Evolutionary conservation across 306 rosid species (phyloP).

Genomic region (Gynostemma pentaphyllum): DNA sequence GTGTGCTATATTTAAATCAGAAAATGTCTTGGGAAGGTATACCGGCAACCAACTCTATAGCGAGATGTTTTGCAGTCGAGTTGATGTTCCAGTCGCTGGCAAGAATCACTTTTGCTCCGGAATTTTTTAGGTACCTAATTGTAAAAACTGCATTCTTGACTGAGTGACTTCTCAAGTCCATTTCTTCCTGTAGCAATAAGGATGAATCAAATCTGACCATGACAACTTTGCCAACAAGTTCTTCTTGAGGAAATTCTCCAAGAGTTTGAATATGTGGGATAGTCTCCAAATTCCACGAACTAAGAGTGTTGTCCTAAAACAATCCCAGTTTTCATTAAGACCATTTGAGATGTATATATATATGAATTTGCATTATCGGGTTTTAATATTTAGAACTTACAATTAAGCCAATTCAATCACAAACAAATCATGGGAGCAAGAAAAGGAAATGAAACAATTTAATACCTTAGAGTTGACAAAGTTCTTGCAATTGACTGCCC

Average conservation of each 20-base stretch:
- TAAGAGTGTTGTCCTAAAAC: conserved; percentile 24
- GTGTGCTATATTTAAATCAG: background rate
- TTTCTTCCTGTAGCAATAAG: conserved; percentile 33
- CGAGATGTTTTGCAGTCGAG: conserved; percentile 20
- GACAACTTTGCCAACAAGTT: conserved; percentile 60
- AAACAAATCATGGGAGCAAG: background rate
- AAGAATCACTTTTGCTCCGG: conserved; percentile 59
- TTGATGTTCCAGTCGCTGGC: conserved; percentile 53
- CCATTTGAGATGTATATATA: background rate
- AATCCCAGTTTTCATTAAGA: background rate
- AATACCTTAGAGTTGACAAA: conserved; percentile 25
- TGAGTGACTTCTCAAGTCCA: conserved; percentile 19
- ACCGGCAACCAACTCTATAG: conserved; percentile 46
- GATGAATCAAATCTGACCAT: conserved; percentile 81
- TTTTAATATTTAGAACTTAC: background rate
- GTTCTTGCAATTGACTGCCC: conserved; percentile 20
- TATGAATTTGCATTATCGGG: background rate
- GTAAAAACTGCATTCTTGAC: conserved; percentile 36
- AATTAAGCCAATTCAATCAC: background rate
- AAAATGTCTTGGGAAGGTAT: conserved; percentile 17
- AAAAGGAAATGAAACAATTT: conserved; percentile 9
- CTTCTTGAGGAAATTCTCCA: conserved; percentile 51
- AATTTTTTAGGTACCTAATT: conserved; percentile 44
- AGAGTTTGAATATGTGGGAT: conserved; percentile 71
- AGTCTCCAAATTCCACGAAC: conserved; percentile 36